These are phyloP conservation scores for Glycine soja DNA, from an alignment of 306 rosid genomes.

Conservation along the genomic window DNA sequence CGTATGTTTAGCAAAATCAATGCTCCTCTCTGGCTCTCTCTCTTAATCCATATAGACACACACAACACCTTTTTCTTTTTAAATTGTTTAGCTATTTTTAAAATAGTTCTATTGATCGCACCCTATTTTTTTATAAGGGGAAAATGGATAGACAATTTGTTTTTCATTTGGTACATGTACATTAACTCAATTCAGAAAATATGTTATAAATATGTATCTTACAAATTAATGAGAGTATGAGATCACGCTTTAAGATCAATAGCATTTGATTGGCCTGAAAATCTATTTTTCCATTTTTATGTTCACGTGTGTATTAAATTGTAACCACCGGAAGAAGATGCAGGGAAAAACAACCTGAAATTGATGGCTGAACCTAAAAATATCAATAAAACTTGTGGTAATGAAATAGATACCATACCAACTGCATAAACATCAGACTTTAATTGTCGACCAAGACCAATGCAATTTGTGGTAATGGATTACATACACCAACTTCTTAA, in stretches of 20 bases:
- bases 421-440: constrained; percentile 2
- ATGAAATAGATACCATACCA: constrained; percentile 36
- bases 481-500: not conserved
- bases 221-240: not conserved
- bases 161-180: not conserved
- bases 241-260: not conserved
- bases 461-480: not conserved
- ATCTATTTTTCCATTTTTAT: not conserved
- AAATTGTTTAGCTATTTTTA: too few species aligned
- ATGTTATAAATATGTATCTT: not conserved
- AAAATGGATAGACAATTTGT: too few species aligned
- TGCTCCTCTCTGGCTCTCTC: too few species aligned
- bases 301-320: constrained; percentile 14
- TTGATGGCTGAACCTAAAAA: constrained; percentile 9
- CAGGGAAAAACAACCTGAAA: constrained; percentile 29
- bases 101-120: too few species aligned
- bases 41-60: too few species aligned
- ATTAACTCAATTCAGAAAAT: not conserved
- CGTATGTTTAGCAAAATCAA: too few species aligned
- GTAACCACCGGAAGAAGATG: constrained; percentile 12
- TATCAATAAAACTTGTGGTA: constrained; percentile 5
- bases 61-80: too few species aligned
- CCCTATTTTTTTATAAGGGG: not conserved
- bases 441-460: not conserved
- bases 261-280: not conserved